Evolutionary conservation across 257 asterid species (phyloP), one percentile per base, ranked within the genome.

Genomic region (Gardenia jasminoides): DNA sequence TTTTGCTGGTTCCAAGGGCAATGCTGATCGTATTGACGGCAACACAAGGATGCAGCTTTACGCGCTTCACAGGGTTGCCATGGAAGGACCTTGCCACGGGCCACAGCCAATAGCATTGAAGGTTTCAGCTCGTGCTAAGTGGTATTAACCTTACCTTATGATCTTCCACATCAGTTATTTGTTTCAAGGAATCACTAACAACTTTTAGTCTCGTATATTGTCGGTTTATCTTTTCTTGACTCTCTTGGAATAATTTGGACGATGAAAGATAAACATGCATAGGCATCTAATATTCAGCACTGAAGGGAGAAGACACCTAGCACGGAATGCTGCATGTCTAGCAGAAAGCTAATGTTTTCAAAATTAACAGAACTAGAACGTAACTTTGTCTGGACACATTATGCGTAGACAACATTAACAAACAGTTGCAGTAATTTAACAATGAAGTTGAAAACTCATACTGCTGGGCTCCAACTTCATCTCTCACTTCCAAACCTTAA

Each of bases 61-160:
- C 77, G 97, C 86, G 30, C 94, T 93, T 74, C 94, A 90, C 62
- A 90, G 86, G 65, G 59, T 85, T 67, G 97, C 88, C 43, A 89
- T 85, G 69, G 83, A 90, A 78, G 97, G 96, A 30, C 85, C 92
- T 75, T 93, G 93, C 41, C 80, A 76, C 78, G 85, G 43, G 64
- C 83, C 89, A 9, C 96, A 82, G 76, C 97, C 96, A 15, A 86
- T 81, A 84, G 84, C 93, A 16, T 86, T 90, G 62, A 88, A 88
- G 41, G 26, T 87, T 52, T 90, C 94, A 5, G 93, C 96, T 72
- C 88, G 91, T 2, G 83, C 97, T 8, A 89, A 89, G 65, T 90
- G 98, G 98, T 92, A 54, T 7, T 46, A n/a, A 31, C 7, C 47
- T 67, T 52, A 39, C 6, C 69, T 66, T 72, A 0, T 22, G 61